Percentiles rank a stretch among this genome's conserved stretches.
Conservation (phyloP, 306 rosid genomes). For the Purshia tridentata region DNA sequence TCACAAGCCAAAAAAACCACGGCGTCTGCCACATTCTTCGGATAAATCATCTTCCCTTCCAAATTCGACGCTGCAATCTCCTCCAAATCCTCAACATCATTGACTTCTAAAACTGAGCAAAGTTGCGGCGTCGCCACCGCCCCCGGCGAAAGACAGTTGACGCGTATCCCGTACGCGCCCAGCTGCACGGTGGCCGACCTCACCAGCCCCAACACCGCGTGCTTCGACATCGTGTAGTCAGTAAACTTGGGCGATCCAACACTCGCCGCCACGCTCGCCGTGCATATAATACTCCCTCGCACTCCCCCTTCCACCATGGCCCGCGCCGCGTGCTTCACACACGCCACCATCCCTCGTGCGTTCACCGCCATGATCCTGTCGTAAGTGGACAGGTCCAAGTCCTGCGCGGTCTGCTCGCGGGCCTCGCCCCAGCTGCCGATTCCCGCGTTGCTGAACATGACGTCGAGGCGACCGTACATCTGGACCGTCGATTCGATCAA, state of each 20-base stretch:
- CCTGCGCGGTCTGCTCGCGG: conserved; percentile 32
- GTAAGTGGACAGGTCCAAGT: conserved; percentile 33
- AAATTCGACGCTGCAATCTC: neutral
- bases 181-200: conserved; percentile 40
- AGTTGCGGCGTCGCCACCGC: conserved; percentile 11
- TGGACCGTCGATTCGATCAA: conserved; percentile 40
- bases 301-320: conserved; percentile 45
- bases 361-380: conserved; percentile 36
- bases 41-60: neutral
- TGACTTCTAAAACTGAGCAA: neutral
- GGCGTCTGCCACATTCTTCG: conserved; percentile 25
- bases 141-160: conserved; percentile 42
- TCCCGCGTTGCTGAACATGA: conserved; percentile 74
- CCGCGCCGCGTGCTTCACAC: conserved; percentile 52
- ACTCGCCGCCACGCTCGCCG: conserved; percentile 30
- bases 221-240: conserved; percentile 35
- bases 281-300: conserved; percentile 55
- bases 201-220: conserved; percentile 33
- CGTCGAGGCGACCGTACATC: conserved; percentile 40
- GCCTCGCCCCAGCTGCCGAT: neutral
- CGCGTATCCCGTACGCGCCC: conserved; percentile 21
- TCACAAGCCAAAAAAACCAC: conserved; percentile 25
- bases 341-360: conserved; percentile 36
- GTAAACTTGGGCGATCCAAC: neutral
- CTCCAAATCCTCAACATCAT: neutral